phyloP scores from a whole-genome alignment of 2,329 filamentous ascomycete genomes.

The Cladosporium cucumerinum region DNA sequence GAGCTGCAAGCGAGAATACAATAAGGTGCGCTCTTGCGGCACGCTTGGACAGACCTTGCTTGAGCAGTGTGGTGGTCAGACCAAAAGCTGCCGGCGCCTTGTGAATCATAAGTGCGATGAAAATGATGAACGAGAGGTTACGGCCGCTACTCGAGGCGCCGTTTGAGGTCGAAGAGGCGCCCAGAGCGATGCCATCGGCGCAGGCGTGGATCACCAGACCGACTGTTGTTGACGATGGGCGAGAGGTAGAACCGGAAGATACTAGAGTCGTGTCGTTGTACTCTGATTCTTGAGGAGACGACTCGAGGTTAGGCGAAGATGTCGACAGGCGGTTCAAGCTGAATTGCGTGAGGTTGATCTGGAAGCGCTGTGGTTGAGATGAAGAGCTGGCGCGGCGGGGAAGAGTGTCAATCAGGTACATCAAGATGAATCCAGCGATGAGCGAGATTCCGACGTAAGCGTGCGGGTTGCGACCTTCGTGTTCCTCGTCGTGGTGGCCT shows the following conservation, averaged over 20 bases:
- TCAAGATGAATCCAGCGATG: slow-evolving; percentile 84
- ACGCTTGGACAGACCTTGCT: slow-evolving; percentile 85
- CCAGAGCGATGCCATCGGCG: slow-evolving; percentile 92
- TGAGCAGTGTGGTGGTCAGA: slow-evolving; percentile 81
- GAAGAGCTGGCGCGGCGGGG: slow-evolving; percentile 68
- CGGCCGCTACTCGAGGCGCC: slow-evolving; percentile 63
- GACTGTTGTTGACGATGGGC: slow-evolving; percentile 61
- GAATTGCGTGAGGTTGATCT: slow-evolving; percentile 85
- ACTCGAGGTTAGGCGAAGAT: slow-evolving; percentile 28
- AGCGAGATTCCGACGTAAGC: slow-evolving; percentile 85
- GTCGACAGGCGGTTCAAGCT: slow-evolving; percentile 42
- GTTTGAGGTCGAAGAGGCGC: slow-evolving; percentile 69
- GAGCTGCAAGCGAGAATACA: slow-evolving; percentile 87
- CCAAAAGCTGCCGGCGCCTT: slow-evolving; percentile 94
- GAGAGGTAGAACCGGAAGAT: slow-evolving; percentile 18
- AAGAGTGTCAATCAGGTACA: slow-evolving; percentile 91
- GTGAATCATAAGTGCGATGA: slow-evolving; percentile 94
- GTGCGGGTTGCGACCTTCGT: slow-evolving; percentile 53
- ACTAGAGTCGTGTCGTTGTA: slow-evolving; percentile 35
- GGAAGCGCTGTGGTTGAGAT: slow-evolving; percentile 62
- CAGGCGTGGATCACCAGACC: slow-evolving; percentile 95
- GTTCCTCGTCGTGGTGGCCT: slow-evolving; percentile 14
- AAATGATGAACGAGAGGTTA: slow-evolving; percentile 84
- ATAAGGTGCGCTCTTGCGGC: slow-evolving; percentile 79
- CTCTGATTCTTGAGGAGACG: slow-evolving; percentile 23